Conservation (phyloP, 2,329 filamentous ascomycete species). For the Aspergillus melleus region DNA sequence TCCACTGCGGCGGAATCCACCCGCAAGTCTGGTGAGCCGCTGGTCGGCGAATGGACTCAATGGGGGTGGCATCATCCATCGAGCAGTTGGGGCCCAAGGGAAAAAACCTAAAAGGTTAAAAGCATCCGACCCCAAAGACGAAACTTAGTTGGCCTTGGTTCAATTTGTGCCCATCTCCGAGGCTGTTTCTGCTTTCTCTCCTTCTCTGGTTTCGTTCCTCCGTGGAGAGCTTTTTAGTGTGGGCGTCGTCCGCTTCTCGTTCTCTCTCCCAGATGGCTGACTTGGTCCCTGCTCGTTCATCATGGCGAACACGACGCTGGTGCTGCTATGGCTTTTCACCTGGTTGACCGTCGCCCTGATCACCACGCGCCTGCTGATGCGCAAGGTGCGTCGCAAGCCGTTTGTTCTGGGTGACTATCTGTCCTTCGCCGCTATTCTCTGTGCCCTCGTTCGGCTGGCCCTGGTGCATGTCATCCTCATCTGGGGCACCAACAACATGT, state of each 20-base stretch:
- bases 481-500: conserved; percentile 4
- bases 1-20: background rate
- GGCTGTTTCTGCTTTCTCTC: background rate
- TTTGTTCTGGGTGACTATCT: conserved; percentile 2
- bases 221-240: background rate
- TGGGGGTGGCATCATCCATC: background rate
- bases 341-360: conserved; percentile 2
- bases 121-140: background rate
- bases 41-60: background rate
- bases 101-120: background rate
- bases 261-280: background rate
- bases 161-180: background rate
- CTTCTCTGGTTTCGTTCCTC: background rate
- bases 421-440: conserved; percentile 2
- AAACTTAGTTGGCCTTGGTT: background rate
- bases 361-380: conserved; percentile 2
- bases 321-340: conserved; percentile 1
- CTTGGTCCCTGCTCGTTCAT: background rate
- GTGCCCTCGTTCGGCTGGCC: conserved; percentile 1
- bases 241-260: background rate
- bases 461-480: conserved; percentile 3
- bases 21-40: background rate
- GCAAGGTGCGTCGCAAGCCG: conserved; percentile 1
- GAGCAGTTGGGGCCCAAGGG: background rate
- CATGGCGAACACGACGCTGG: conserved; percentile 2